These are phyloP conservation scores for Candida odintsovae DNA, from an alignment of 805 yeast species.

Conservation along the genomic window DNA sequence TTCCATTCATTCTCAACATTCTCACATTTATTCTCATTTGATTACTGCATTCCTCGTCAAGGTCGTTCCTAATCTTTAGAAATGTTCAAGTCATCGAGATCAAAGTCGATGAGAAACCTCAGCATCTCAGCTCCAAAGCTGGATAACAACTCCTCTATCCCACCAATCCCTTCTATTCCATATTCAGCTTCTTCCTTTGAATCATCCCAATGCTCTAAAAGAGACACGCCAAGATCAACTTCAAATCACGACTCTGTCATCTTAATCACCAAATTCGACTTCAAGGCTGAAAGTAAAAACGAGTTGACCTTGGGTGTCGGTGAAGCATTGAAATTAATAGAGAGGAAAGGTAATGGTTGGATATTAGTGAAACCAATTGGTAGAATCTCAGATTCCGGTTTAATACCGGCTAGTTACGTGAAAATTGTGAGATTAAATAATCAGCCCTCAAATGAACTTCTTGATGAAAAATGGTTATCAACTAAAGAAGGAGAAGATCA, in stretches of 20 bases:
- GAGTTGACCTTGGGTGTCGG: slow-evolving; percentile 45
- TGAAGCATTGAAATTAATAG: slow-evolving; percentile 45
- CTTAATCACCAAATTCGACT: slow-evolving; percentile 40
- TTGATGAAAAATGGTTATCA: slow-evolving; percentile 18
- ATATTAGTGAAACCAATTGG: slow-evolving; percentile 50
- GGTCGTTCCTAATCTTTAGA: background rate
- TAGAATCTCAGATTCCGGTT: slow-evolving; percentile 38
- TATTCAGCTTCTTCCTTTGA: background rate
- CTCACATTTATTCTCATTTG: background rate
- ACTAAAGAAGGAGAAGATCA: slow-evolving; percentile 2
- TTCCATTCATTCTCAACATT: background rate
- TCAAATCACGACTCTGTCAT: slow-evolving; percentile 22
- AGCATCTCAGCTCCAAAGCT: slow-evolving; percentile 11
- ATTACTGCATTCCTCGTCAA: background rate
- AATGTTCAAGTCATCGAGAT: slow-evolving; percentile 2
- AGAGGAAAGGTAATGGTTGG: slow-evolving; percentile 48
- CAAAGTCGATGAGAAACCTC: slow-evolving; percentile 8
- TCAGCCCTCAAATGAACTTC: slow-evolving; percentile 8
- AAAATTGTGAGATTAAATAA: slow-evolving; percentile 39
- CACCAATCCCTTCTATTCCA: slow-evolving; percentile 4
- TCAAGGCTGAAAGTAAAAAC: slow-evolving; percentile 35
- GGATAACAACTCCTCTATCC: background rate
- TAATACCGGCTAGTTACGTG: slow-evolving; percentile 46
- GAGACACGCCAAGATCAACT: slow-evolving; percentile 8
- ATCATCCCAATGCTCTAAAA: background rate